Evolutionary conservation across 208 protist species (phyloP), one percentile per base, ranked within the genome.

Genomic region (Kentomonas sorsogonicus): DNA sequence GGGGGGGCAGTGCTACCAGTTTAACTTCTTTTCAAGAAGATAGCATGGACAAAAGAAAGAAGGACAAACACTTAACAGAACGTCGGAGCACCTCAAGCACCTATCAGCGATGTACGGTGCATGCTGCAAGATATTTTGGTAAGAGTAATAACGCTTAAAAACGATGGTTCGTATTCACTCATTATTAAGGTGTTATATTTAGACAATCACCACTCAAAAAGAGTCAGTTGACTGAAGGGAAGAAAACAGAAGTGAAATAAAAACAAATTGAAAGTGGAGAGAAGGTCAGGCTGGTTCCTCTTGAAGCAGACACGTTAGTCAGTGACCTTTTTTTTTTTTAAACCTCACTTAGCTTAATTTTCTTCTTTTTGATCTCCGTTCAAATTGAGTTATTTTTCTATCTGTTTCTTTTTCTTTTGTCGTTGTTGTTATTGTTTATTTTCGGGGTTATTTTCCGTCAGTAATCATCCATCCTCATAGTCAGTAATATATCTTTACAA

Each of bases 261-360:
- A 57, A 60, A 63, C 23, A 77, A 55, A 68, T 38, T 38, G 22
- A 47, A 45, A 6, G n/a, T 38, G 39, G 25, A 5, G 29, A 6
- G 20, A 16, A n/a, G n/a, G n/a, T n/a, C n/a, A n/a, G n/a, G n/a
- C n/a, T n/a, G n/a, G n/a, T n/a, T n/a, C n/a, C n/a, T n/a, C n/a
- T n/a, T n/a, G n/a, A n/a, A n/a, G n/a, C n/a, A n/a, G n/a, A n/a
- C n/a, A n/a, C n/a, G n/a, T n/a, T n/a, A n/a, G n/a, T n/a, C n/a
- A n/a, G 41, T 13, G 15, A 15, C 33, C 4, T 39, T 57, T 13
- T 65, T 16, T 34, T 15, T 15, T 20, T 23, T 11, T 5, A 3
- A 13, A 26, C 30, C 5, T 36, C 5, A 11, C 11, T 36, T 36
- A 15, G 5, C 11, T 36, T 36, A 11, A 15, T 36, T 5, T 55